phyloP scores from a whole-genome alignment of 139 green algal species.

The Tetradesmus lagerheimii region DNA sequence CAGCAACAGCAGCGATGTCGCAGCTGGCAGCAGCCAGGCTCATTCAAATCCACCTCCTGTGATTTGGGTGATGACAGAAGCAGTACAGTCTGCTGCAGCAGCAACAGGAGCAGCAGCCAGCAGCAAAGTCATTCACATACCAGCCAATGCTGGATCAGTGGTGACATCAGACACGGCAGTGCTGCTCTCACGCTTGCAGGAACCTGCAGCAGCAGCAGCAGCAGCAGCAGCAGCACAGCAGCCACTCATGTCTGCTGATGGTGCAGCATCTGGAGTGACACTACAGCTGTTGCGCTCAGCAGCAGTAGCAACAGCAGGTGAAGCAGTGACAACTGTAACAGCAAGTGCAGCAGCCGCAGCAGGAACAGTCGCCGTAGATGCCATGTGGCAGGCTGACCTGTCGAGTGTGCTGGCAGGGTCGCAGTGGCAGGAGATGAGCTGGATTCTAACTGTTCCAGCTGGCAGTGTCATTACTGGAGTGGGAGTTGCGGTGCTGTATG shows the following conservation, averaged over 20 bases:
- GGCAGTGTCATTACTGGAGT: neutral
- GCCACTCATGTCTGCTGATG: neutral
- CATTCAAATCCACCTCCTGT: neutral
- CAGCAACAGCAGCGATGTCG: neutral
- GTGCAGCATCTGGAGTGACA: neutral
- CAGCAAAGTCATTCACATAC: neutral
- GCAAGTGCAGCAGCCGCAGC: neutral
- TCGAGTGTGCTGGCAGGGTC: neutral
- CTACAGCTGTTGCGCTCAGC: neutral
- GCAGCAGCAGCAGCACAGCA: conserved; percentile 15
- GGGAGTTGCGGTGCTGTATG: neutral
- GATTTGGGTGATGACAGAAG: neutral
- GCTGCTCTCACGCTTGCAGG: no score
- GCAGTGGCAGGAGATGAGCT: neutral
- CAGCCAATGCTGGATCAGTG: neutral
- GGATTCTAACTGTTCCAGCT: neutral
- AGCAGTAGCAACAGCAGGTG: neutral
- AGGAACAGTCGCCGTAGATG: neutral
- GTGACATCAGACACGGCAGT: no score
- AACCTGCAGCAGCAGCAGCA: no score
- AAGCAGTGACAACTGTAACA: neutral
- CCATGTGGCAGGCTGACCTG: conserved; percentile 4
- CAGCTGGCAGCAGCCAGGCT: neutral
- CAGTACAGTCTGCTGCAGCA: neutral
- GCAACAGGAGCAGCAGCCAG: neutral